These are phyloP conservation scores for Salix brachista DNA, from an alignment of 345 rosid genomes.

Conservation along the genomic window DNA sequence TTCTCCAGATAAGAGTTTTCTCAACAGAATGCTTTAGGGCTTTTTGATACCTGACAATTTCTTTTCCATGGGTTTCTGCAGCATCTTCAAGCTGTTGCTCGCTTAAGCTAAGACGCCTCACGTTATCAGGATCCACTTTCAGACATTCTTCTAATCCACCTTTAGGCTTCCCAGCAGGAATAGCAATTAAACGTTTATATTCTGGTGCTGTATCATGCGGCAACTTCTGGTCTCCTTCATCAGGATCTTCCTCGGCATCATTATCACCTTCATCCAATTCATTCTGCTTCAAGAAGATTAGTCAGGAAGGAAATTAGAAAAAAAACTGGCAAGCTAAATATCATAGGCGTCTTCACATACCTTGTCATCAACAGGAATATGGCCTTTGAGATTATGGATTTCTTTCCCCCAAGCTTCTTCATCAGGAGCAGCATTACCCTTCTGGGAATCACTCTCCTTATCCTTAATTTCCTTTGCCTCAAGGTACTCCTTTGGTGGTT, in stretches of 20 bases:
- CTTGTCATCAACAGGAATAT: constrained; percentile 27
- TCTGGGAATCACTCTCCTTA: constrained; percentile 38
- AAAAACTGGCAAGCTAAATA: constrained; percentile 5
- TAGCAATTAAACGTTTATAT: constrained; percentile 49
- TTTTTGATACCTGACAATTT: constrained; percentile 46
- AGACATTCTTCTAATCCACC: constrained; percentile 45
- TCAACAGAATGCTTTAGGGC: background rate
- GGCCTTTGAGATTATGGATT: constrained; percentile 42
- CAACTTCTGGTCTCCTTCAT: constrained; percentile 9
- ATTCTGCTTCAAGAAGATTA: constrained; percentile 32
- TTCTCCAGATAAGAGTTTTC: background rate
- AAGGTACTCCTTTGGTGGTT: constrained; percentile 88
- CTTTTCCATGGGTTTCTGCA: constrained; percentile 42
- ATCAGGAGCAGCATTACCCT: constrained; percentile 31
- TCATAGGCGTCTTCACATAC: constrained; percentile 19
- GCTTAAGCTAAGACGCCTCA: constrained; percentile 59
- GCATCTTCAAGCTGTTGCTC: constrained; percentile 64
- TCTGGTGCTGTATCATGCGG: constrained; percentile 15
- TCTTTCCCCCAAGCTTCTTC: constrained; percentile 80
- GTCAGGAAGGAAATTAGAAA: constrained; percentile 15
- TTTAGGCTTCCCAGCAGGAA: constrained; percentile 59
- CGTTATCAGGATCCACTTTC: constrained; percentile 42
- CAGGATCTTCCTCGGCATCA: constrained; percentile 12
- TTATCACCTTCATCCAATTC: constrained; percentile 36
- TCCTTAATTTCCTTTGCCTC: constrained; percentile 41